A percentile compares a stretch with the other conserved stretches of the same genome.
Evolutionary conservation across 768 basidiomycete species (phyloP).

Genomic region (Megacollybia marginata): DNA sequence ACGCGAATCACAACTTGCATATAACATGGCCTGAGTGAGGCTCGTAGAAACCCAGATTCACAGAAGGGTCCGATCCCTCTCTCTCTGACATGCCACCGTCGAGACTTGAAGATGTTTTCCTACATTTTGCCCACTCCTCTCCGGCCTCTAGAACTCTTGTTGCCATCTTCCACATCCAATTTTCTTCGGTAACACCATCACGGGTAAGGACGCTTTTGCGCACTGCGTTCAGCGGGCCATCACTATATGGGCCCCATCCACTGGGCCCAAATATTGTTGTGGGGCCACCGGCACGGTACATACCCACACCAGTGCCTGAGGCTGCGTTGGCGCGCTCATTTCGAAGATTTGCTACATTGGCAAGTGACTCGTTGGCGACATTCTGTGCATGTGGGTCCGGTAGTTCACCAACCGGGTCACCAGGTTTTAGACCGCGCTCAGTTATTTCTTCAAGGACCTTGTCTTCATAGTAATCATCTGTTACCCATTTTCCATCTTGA

Average conservation of each 20-base stretch:
- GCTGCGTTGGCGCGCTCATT: conserved; percentile 26
- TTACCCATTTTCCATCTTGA: conserved; percentile 85
- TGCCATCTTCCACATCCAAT: conserved; percentile 88
- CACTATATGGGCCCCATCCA: conserved; percentile 84
- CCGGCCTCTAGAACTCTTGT: conserved; percentile 56
- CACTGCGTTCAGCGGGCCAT: conserved; percentile 79
- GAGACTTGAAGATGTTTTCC: conserved; percentile 45
- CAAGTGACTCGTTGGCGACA: conserved; percentile 34
- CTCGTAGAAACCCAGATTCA: conserved; percentile 66
- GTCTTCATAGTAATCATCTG: conserved; percentile 95
- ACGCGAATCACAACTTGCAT: conserved; percentile 42
- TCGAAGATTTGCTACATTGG: conserved; percentile 17
- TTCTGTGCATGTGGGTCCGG: conserved; percentile 60
- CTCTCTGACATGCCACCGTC: conserved; percentile 36
- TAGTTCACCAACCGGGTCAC: conserved; percentile 77
- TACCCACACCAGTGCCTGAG: conserved; percentile 43
- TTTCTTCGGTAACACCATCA: conserved; percentile 81
- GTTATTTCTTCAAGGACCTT: conserved; percentile 70
- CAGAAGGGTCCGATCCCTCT: conserved; percentile 22
- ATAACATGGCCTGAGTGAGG: conserved; percentile 71
- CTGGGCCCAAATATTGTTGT: conserved; percentile 85
- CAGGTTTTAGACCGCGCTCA: conserved; percentile 75
- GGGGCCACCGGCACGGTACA: conserved; percentile 88
- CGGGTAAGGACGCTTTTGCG: conserved; percentile 70
- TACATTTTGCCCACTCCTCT: conserved; percentile 52